phyloP scores from a whole-genome alignment of 2,329 filamentous ascomycete genomes.

The Trichoderma citrinoviride region DNA sequence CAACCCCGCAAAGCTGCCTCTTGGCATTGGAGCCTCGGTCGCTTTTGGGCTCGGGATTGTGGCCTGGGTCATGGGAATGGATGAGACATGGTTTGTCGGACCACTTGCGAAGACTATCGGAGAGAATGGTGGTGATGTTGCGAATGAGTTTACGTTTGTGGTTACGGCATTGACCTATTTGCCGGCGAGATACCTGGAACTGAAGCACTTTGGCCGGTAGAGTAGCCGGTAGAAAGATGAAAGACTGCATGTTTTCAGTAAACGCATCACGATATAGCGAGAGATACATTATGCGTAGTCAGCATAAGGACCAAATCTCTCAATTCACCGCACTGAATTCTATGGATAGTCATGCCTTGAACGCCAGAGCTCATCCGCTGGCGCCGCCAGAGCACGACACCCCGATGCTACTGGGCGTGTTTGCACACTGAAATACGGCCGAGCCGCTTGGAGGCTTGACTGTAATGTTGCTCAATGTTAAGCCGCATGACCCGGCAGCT shows the following conservation, averaged over 20 bases:
- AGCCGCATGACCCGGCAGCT: no score
- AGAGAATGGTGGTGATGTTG: slow-evolving; percentile 59
- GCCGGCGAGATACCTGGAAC: slow-evolving; percentile 43
- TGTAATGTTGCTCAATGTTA: no score
- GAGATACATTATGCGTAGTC: neutral
- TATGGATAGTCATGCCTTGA: no score
- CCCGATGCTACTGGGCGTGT: no score
- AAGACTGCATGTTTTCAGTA: neutral
- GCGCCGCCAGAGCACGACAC: no score
- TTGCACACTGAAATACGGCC: no score
- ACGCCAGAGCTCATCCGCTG: no score
- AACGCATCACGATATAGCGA: no score
- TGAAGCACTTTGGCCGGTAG: slow-evolving; percentile 29
- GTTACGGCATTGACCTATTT: slow-evolving; percentile 42
- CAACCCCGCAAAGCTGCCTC: slow-evolving; percentile 40
- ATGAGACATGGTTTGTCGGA: slow-evolving; percentile 54
- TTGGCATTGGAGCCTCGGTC: slow-evolving; percentile 42
- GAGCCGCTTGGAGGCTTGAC: no score
- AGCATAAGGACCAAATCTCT: no score
- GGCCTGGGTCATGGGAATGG: slow-evolving; percentile 53
- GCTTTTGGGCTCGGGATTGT: slow-evolving; percentile 44
- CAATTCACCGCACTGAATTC: no score
- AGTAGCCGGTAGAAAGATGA: neutral
- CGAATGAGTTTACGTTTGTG: slow-evolving; percentile 41
- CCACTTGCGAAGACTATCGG: slow-evolving; percentile 54